phyloP scores from a whole-genome alignment of 305 asterid species.

The Caryopteris hybrid region DNA sequence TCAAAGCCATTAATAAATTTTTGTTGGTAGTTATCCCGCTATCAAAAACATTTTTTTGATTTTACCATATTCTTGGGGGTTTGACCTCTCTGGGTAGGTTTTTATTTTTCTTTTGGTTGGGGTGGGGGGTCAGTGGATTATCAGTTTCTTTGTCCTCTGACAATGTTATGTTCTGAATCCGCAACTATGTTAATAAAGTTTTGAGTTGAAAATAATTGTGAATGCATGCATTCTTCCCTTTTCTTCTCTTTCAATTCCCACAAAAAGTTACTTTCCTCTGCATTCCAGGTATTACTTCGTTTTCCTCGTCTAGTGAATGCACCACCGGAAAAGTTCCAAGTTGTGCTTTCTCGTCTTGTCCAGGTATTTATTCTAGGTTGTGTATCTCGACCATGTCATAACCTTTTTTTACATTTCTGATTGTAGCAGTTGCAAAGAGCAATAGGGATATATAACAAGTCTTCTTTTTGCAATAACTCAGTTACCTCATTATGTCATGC shows the following conservation, averaged over 20 bases:
- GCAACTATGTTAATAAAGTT: background rate
- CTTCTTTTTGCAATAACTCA: background rate
- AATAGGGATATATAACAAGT: background rate
- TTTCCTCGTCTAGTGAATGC: slow-evolving; percentile 80
- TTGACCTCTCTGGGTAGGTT: background rate
- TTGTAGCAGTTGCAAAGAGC: slow-evolving; percentile 10
- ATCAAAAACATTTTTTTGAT: background rate
- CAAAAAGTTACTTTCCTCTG: slow-evolving; percentile 20
- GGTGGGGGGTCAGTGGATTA: background rate
- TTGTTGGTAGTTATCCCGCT: background rate
- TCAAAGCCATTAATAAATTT: background rate
- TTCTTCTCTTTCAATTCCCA: background rate
- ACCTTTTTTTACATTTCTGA: background rate
- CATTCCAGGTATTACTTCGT: slow-evolving; percentile 62
- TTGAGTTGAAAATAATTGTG: slow-evolving; percentile 13
- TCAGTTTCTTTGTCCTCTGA: background rate
- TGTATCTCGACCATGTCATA: slow-evolving; percentile 13
- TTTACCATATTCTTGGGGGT: background rate
- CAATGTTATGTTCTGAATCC: background rate
- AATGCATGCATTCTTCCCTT: background rate
- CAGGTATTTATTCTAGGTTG: slow-evolving; percentile 49
- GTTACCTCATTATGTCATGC: background rate
- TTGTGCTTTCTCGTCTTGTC: slow-evolving; percentile 70
- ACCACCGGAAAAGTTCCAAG: slow-evolving; percentile 77
- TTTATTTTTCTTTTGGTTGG: background rate